These are phyloP conservation scores for Yamadazyma diddensiae DNA, from an alignment of 1,139 yeast species.

Conservation along the genomic window DNA sequence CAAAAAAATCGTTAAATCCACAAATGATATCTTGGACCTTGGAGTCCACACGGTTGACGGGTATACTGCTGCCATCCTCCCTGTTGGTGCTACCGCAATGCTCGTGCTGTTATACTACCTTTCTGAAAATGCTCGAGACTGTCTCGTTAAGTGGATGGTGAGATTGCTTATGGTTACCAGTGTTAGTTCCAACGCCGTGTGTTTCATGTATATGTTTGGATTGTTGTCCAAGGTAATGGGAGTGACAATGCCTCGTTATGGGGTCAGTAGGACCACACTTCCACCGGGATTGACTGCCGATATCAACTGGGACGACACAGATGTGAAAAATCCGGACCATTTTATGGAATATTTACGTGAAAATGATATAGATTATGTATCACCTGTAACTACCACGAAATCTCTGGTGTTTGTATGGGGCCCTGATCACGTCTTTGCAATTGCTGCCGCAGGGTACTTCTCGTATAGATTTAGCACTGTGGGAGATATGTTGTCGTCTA, in stretches of 20 bases:
- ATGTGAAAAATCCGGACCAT: constrained; percentile 14
- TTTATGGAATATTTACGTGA: constrained; percentile 12
- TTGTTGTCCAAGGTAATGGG: not conserved
- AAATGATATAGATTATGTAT: constrained; percentile 9
- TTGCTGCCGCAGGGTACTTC: not conserved
- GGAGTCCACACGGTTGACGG: constrained; percentile 1
- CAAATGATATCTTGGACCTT: not conserved
- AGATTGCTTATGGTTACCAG: not conserved
- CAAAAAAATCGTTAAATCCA: not conserved
- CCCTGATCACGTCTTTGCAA: not conserved
- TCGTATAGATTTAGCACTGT: not conserved
- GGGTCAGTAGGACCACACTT: constrained; percentile 1
- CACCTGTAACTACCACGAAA: not conserved
- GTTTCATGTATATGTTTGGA: not conserved
- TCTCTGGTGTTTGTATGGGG: not conserved
- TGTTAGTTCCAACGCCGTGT: not conserved
- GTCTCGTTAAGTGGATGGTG: not conserved
- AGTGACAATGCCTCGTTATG: not conserved
- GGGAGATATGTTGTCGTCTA: not conserved
- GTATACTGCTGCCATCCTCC: not conserved
- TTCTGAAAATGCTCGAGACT: not conserved
- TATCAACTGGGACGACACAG: constrained; percentile 15
- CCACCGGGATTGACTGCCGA: constrained; percentile 10
- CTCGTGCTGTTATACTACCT: not conserved
- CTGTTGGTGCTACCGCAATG: not conserved